These are phyloP conservation scores for Podaxis sp. DNA, from an alignment of 768 basidiomycete genomes.

Conservation along the genomic window DNA sequence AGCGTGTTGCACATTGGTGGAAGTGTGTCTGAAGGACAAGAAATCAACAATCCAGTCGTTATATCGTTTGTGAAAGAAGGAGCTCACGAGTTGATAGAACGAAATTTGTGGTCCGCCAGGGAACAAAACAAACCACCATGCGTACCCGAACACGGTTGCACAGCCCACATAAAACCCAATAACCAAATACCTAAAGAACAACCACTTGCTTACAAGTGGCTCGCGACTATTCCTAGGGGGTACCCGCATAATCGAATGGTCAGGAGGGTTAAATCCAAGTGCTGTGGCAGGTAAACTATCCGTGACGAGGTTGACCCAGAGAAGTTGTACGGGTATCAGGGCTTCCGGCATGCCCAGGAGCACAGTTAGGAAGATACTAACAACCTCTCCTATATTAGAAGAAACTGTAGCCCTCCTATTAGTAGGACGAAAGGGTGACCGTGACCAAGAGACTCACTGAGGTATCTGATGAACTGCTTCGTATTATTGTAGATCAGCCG, in stretches of 20 bases:
- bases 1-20: conserved; percentile 81
- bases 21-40: conserved; percentile 75
- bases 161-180: conserved; percentile 92
- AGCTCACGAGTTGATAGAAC: conserved; percentile 86
- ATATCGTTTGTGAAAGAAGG: background rate
- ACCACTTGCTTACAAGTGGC: conserved; percentile 88
- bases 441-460: conserved; percentile 58
- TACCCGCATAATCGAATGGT: conserved; percentile 95
- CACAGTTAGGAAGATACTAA: conserved; percentile 97
- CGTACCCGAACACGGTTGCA: conserved; percentile 96
- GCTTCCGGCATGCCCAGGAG: conserved; percentile 99
- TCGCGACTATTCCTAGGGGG: conserved; percentile 90
- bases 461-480: conserved; percentile 99
- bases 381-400: conserved; percentile 96
- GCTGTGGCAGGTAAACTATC: conserved; percentile 97
- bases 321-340: conserved; percentile 93
- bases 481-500: conserved; percentile 99
- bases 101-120: conserved; percentile 88
- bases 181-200: conserved; percentile 95
- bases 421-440: background rate
- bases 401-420: conserved; percentile 53
- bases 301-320: conserved; percentile 98
- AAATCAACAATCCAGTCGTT: background rate
- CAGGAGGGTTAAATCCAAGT: conserved; percentile 96
- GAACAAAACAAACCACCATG: conserved; percentile 99